These are phyloP conservation scores for Rhizopogon rudus DNA, from an alignment of 768 basidiomycete genomes.

Conservation along the genomic window DNA sequence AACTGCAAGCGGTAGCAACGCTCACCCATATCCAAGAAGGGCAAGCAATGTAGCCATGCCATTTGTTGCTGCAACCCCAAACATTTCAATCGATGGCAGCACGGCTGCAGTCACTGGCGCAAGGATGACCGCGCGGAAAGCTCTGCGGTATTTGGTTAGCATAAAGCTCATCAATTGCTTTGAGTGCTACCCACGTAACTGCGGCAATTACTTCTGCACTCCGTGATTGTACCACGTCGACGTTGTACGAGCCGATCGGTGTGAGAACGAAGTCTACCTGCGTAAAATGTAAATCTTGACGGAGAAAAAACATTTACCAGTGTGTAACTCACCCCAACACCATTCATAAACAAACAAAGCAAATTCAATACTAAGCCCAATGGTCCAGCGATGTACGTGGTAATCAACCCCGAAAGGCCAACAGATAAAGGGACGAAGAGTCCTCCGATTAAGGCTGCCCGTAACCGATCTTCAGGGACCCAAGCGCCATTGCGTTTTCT, in stretches of 20 bases:
- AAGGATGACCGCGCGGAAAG: conserved; percentile 40
- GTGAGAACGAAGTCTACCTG: conserved; percentile 53
- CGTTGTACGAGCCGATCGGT: conserved; percentile 49
- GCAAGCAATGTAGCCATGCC: conserved; percentile 36
- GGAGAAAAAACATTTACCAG: not conserved
- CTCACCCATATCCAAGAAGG: conserved; percentile 48
- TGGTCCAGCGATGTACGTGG: conserved; percentile 39
- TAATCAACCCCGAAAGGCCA: conserved; percentile 40
- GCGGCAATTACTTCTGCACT: conserved; percentile 60
- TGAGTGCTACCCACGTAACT: conserved; percentile 34
- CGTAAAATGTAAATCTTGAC: not conserved
- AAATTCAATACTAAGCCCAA: conserved; percentile 36
- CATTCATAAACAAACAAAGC: conserved; percentile 40
- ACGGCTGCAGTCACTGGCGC: conserved; percentile 40
- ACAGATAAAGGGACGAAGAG: conserved; percentile 44
- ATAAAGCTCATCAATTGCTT: not conserved
- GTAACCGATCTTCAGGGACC: conserved; percentile 60
- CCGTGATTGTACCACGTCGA: conserved; percentile 50
- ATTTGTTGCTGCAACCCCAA: conserved; percentile 45
- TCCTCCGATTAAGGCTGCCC: conserved; percentile 39
- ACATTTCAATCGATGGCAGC: conserved; percentile 44
- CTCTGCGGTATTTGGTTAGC: conserved; percentile 27
- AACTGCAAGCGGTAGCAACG: not conserved
- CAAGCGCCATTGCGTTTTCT: conserved; percentile 46
- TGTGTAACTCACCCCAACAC: conserved; percentile 45